phyloP scores from a whole-genome alignment of 2,329 filamentous ascomycete genomes.

The Ophiostoma quercus region DNA sequence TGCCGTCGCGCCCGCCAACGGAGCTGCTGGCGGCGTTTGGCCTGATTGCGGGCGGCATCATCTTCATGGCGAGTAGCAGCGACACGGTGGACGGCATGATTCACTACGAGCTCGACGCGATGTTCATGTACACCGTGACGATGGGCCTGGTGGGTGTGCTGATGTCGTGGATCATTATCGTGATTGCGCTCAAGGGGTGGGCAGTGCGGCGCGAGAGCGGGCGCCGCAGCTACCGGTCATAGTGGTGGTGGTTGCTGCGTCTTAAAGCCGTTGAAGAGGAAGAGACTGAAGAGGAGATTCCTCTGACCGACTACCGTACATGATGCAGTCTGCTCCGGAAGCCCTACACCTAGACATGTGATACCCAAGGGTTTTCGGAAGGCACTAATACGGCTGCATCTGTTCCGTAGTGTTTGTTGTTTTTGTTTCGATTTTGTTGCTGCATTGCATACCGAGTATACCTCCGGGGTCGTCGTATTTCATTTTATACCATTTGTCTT shows the following conservation, averaged over 20 bases:
- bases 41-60: constrained; percentile 75
- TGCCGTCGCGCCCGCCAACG: constrained; percentile 80
- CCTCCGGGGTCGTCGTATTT: constrained; percentile 11
- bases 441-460: constrained; percentile 18
- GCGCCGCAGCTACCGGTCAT: constrained; percentile 27
- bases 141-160: constrained; percentile 77
- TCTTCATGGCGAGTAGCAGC: constrained; percentile 85
- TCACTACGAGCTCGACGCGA: constrained; percentile 71
- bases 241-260: background rate
- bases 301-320: background rate
- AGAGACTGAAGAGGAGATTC: background rate
- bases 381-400: background rate
- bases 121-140: constrained; percentile 87
- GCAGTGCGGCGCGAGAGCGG: constrained; percentile 50
- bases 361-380: background rate
- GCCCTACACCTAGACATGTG: constrained; percentile 11
- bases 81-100: constrained; percentile 76
- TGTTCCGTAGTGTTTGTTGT: background rate
- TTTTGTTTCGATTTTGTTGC: background rate
- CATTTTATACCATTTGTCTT: constrained; percentile 14
- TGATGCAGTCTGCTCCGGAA: background rate
- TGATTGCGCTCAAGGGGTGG: constrained; percentile 85
- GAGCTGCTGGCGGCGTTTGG: constrained; percentile 86
- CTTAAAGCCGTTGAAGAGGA: background rate
- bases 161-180: constrained; percentile 76